These are phyloP conservation scores for Neurospora sp. DNA, from an alignment of 495 filamentous ascomycete genomes.

Conservation along the genomic window DNA sequence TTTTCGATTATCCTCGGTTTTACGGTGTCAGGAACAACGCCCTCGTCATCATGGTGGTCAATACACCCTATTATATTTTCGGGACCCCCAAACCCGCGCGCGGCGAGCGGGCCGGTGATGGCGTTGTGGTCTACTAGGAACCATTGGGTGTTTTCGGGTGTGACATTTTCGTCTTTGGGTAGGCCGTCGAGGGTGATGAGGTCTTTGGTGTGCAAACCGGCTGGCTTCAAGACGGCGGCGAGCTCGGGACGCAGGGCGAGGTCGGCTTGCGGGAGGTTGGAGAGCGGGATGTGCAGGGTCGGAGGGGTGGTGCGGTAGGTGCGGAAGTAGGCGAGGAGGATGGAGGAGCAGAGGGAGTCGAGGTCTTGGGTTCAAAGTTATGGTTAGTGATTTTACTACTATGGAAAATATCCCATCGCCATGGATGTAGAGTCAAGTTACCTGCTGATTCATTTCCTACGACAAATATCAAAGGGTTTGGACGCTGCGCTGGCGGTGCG, in stretches of 20 bases:
- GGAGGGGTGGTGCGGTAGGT: slow-evolving; percentile 28
- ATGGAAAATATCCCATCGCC: too few species aligned
- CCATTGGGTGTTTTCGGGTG: slow-evolving; percentile 37
- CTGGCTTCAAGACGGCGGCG: slow-evolving; percentile 37
- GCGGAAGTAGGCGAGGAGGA: slow-evolving; percentile 79
- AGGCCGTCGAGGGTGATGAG: slow-evolving; percentile 45
- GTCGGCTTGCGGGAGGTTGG: slow-evolving; percentile 62
- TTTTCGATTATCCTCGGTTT: slow-evolving; percentile 57
- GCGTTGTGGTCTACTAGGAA: slow-evolving; percentile 88
- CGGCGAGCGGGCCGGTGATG: slow-evolving; percentile 45
- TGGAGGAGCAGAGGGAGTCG: slow-evolving; percentile 78
- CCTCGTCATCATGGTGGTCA: slow-evolving; percentile 87
- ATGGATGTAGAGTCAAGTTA: slow-evolving; percentile 11
- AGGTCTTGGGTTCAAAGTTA: slow-evolving; percentile 48
- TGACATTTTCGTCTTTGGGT: too few species aligned
- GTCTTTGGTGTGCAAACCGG: slow-evolving; percentile 32
- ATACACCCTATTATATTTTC: slow-evolving; percentile 59
- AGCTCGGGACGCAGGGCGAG: slow-evolving; percentile 76
- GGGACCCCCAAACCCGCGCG: slow-evolving; percentile 22
- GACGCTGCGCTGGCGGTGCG: slow-evolving; percentile 22
- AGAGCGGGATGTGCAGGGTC: slow-evolving; percentile 66
- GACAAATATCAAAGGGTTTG: slow-evolving; percentile 48
- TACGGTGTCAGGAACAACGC: slow-evolving; percentile 38
- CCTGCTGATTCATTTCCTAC: slow-evolving; percentile 68
- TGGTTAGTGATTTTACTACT: neutral